Evolutionary conservation across 345 rosid species (phyloP).

Genomic region (Leavenworthia alabamica): DNA sequence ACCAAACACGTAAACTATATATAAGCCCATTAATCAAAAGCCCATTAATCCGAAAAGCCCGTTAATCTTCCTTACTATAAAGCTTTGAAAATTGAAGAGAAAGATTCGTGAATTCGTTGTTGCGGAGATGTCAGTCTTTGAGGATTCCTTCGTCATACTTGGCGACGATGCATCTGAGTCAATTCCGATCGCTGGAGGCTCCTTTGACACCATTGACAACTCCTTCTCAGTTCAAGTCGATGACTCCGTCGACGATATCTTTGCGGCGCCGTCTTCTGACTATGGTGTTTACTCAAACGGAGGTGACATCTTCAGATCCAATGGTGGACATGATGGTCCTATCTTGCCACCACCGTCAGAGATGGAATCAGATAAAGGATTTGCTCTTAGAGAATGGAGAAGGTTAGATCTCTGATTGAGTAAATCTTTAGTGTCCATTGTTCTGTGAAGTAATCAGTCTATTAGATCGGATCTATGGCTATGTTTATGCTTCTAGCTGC

Average conservation of each 20-base stretch:
- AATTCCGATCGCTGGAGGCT: constrained; percentile 13
- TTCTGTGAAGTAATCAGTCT: neutral
- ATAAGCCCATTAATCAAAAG: too few relatives aligned
- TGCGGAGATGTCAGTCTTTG: constrained; percentile 40
- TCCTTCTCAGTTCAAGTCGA: constrained; percentile 17
- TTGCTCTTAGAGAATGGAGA: constrained; percentile 75
- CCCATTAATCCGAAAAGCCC: neutral
- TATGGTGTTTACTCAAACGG: constrained; percentile 35
- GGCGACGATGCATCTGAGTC: constrained; percentile 41
- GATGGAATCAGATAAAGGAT: constrained; percentile 54
- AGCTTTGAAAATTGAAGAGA: too few relatives aligned
- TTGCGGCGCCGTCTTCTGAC: constrained; percentile 34
- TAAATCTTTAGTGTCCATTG: neutral
- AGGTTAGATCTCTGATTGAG: constrained; percentile 64
- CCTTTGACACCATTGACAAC: constrained; percentile 32
- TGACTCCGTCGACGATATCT: constrained; percentile 31
- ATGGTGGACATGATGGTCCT: constrained; percentile 50
- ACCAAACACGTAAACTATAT: too few relatives aligned
- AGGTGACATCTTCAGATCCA: constrained; percentile 29
- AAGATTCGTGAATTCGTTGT: constrained; percentile 20
- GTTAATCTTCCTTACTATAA: neutral
- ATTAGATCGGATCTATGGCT: constrained; percentile 10
- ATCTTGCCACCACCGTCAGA: constrained; percentile 50
- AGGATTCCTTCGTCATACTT: constrained; percentile 37
- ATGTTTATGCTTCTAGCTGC: neutral